Percentiles rank a stretch among this genome's conserved stretches.
Evolutionary conservation across 148 eudicot species (phyloP).

Genomic region (Linanthus parryae): DNA sequence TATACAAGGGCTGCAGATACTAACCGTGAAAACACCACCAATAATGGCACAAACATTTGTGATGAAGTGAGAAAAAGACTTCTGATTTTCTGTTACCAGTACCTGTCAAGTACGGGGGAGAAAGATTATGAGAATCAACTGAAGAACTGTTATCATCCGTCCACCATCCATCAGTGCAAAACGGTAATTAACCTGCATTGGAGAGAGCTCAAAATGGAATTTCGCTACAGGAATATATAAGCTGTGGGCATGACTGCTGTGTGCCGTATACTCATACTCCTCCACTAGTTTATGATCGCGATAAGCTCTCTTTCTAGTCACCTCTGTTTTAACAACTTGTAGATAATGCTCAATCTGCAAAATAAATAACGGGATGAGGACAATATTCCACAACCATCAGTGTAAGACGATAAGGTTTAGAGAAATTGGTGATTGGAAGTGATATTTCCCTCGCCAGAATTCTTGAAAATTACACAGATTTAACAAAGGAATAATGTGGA

Average conservation of each 20-base stretch:
- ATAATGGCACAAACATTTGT: slow-evolving; percentile 91
- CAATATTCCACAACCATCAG: no score
- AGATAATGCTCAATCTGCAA: slow-evolving; percentile 95
- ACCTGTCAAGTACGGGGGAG: slow-evolving; percentile 44
- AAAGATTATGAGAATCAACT: not conserved
- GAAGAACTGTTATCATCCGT: no score
- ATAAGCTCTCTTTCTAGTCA: slow-evolving; percentile 30
- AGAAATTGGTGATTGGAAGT: no score
- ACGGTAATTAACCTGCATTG: slow-evolving; percentile 86
- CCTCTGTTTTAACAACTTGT: slow-evolving; percentile 93
- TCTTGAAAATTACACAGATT: no score
- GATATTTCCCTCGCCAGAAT: no score
- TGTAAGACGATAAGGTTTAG: no score
- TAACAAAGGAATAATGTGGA: no score
- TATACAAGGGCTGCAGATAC: slow-evolving; percentile 12
- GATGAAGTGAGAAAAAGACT: slow-evolving; percentile 84
- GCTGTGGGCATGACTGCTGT: slow-evolving; percentile 81
- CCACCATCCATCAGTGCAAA: no score
- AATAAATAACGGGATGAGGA: not conserved
- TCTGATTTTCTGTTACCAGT: slow-evolving; percentile 56
- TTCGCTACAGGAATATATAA: slow-evolving; percentile 60
- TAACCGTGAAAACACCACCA: slow-evolving; percentile 96
- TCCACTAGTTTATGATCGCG: slow-evolving; percentile 44
- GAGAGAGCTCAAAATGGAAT: slow-evolving; percentile 81
- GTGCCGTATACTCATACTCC: slow-evolving; percentile 94